Percentiles rank a stretch among this genome's conserved stretches.
Conservation (phyloP, 2,329 filamentous ascomycete genomes). For the Aspergillus tamarii region DNA sequence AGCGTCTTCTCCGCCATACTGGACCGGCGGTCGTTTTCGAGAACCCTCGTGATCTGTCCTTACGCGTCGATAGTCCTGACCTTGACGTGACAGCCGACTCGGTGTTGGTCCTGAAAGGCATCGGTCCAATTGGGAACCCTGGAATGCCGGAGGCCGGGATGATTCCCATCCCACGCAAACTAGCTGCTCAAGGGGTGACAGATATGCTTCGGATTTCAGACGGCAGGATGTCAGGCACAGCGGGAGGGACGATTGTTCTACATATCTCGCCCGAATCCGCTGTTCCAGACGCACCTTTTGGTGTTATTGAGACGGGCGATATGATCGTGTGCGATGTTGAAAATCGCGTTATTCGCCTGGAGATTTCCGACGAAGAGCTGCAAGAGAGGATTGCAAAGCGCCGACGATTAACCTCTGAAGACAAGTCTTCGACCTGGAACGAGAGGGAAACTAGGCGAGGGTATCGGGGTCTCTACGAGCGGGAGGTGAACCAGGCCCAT, state of each 20-base stretch:
- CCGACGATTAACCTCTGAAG: not conserved
- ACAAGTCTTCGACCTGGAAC: slow-evolving; percentile 11
- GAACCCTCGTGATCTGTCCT: slow-evolving; percentile 50
- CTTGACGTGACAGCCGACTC: slow-evolving; percentile 49
- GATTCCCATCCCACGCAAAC: slow-evolving; percentile 55
- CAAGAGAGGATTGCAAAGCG: slow-evolving; percentile 37
- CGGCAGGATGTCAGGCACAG: slow-evolving; percentile 60
- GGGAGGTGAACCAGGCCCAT: slow-evolving; percentile 48
- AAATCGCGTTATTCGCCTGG: slow-evolving; percentile 44
- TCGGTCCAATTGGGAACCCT: slow-evolving; percentile 56
- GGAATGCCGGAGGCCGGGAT: slow-evolving; percentile 59
- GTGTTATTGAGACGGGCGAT: slow-evolving; percentile 54
- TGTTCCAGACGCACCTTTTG: slow-evolving; percentile 51
- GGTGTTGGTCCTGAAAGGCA: slow-evolving; percentile 53
- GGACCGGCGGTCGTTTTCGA: slow-evolving; percentile 54
- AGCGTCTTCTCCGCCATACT: slow-evolving; percentile 46
- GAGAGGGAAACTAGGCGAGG: slow-evolving; percentile 36
- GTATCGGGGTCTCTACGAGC: slow-evolving; percentile 46
- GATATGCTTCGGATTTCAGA: slow-evolving; percentile 60
- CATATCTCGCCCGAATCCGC: slow-evolving; percentile 58
- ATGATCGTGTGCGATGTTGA: slow-evolving; percentile 52
- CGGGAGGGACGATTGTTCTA: slow-evolving; percentile 58
- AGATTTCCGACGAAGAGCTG: slow-evolving; percentile 48
- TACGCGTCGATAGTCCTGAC: slow-evolving; percentile 50
- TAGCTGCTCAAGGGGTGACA: slow-evolving; percentile 50